A percentile compares a stretch with the other conserved stretches of the same genome.
Evolutionary conservation across 2,329 filamentous ascomycete genomes (phyloP).

Genomic region (Penicillium sp.): DNA sequence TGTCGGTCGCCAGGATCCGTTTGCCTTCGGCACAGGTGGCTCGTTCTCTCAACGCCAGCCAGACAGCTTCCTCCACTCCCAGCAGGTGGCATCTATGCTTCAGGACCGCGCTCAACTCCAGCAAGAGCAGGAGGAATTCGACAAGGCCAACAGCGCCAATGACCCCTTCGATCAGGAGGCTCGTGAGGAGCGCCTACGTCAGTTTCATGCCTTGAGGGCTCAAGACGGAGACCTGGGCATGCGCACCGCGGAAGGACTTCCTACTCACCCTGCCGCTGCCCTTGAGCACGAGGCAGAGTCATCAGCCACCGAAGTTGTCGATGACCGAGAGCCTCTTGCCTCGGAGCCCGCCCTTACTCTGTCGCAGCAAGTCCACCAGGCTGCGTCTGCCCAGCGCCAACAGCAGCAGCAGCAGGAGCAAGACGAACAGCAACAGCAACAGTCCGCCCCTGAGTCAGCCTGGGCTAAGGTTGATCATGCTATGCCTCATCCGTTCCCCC

Average conservation of each 20-base stretch:
- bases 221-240: constrained; percentile 60
- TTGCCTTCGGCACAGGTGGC: constrained; percentile 50
- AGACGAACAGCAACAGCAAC: constrained; percentile 34
- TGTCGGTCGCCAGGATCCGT: constrained; percentile 54
- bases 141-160: constrained; percentile 45
- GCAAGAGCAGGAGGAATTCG: constrained; percentile 62
- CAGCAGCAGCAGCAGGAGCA: constrained; percentile 33
- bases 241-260: constrained; percentile 42
- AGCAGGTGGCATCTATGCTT: constrained; percentile 62
- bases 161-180: constrained; percentile 53
- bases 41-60: constrained; percentile 50
- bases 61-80: constrained; percentile 51
- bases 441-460: constrained; percentile 51
- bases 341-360: constrained; percentile 64
- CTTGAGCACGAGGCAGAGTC: constrained; percentile 30
- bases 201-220: constrained; percentile 79
- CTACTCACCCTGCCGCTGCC: constrained; percentile 42
- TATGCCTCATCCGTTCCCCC: constrained; percentile 69
- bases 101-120: constrained; percentile 62
- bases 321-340: constrained; percentile 23
- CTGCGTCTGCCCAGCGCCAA: constrained; percentile 50
- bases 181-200: constrained; percentile 69
- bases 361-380: constrained; percentile 82
- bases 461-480: constrained; percentile 64
- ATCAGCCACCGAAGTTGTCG: constrained; percentile 24